phyloP scores from a whole-genome alignment of 768 basidiomycete genomes.

The Boletus rubroflammeus region DNA sequence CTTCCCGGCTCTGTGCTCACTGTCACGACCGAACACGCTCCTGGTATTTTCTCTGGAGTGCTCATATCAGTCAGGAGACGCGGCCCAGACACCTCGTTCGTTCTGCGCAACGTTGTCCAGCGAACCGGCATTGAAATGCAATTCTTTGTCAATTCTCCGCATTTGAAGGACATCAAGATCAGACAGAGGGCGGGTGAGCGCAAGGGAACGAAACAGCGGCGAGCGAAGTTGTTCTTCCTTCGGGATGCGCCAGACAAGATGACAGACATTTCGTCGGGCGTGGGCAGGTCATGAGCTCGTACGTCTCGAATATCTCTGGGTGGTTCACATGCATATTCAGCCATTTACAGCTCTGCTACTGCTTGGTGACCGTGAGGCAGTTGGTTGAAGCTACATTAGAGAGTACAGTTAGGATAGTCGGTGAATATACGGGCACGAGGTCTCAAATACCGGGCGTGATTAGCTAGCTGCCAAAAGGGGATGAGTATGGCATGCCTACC shows the following conservation, averaged over 20 bases:
- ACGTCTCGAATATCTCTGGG: slow-evolving; percentile 2
- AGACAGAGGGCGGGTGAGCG: slow-evolving; percentile 53
- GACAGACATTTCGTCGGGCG: slow-evolving; percentile 61
- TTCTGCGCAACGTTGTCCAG: slow-evolving; percentile 85
- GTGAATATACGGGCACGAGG: background rate
- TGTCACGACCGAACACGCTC: slow-evolving; percentile 72
- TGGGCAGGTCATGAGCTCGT: slow-evolving; percentile 26
- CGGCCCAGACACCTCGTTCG: slow-evolving; percentile 85
- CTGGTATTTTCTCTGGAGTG: slow-evolving; percentile 84
- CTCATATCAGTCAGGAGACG: slow-evolving; percentile 78
- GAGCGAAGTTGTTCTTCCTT: slow-evolving; percentile 81
- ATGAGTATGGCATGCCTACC: slow-evolving; percentile 2
- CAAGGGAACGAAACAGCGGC: slow-evolving; percentile 54
- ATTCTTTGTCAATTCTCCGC: slow-evolving; percentile 81
- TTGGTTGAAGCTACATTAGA: background rate
- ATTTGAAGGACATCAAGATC: slow-evolving; percentile 83
- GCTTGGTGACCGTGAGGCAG: background rate
- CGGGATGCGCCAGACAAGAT: slow-evolving; percentile 83
- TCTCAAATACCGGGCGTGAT: background rate
- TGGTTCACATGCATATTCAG: slow-evolving; percentile 1
- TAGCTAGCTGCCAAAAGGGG: slow-evolving; percentile 15
- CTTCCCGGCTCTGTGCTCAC: slow-evolving; percentile 84
- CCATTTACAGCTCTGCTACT: slow-evolving; percentile 3
- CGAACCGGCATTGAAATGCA: slow-evolving; percentile 92
- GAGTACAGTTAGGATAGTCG: slow-evolving; percentile 9